Base-by-base conservation (phyloP, 148 eudicot species). In the Chenopodium album region DNA sequence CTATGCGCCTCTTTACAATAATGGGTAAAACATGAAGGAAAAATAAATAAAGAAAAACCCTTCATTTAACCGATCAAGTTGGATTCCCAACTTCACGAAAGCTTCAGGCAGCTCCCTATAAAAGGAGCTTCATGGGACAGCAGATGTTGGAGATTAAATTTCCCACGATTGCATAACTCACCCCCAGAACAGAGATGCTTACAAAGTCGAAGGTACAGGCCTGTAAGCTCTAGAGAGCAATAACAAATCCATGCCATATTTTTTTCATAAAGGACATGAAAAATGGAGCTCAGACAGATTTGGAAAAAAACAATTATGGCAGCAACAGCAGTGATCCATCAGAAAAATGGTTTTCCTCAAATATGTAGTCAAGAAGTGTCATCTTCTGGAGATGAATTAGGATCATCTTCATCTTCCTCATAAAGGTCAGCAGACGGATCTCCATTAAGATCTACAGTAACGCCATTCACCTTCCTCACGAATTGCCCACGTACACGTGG, bases 401-500 rank as follows among this genome's bases (percentile, higher is more conserved):
- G 82, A 29, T 92, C 94, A 75, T 93, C 91, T 66, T 89, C 95
- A 44, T 90, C 97, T 2, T 93, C 93, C 19, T 91, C 98, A 17
- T 92, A 91, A 81, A 88, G 86, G 79, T 91, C 97, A 76, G 79
- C 79, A 70, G 89, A 85, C 60, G 98, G 99, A 48, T 86, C 92
- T 22, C 95, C 99, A 77, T 96, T 96, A 48, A 94, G 93, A 87
- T 96, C 99, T 76, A 96, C 95, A 78, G 77, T 81, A 74, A 91
- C 81, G 3, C 97, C 98, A 85, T 96, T 96, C 29, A 90, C 84
- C 85, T 92, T 94, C 86, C 98, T 91, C 78, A 96, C 98, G 82
- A 96, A 96, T 85, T 96, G 98, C 28, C 99, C 99, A 85, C 94
- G 90, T 37, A 94, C 90, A 75, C 98, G 98, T 77, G 98, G 99